Evolutionary conservation across 2,329 filamentous ascomycete genomes (phyloP).

Genomic region (Westerdykella sp.): DNA sequence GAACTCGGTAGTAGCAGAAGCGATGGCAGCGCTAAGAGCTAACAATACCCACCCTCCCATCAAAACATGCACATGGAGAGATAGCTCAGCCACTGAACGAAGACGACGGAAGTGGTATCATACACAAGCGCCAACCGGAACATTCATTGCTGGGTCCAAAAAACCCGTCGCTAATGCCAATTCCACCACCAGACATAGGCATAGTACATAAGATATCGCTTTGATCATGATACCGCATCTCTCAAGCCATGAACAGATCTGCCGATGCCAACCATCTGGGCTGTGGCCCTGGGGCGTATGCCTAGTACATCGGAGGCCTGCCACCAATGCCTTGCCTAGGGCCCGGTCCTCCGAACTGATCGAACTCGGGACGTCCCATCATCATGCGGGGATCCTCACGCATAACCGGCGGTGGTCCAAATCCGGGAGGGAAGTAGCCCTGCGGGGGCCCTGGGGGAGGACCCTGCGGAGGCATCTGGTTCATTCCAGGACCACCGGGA

Average conservation of each 20-base stretch:
- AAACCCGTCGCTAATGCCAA: no score
- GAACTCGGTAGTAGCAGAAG: neutral
- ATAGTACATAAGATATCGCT: no score
- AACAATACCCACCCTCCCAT: neutral
- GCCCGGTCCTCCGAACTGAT: conserved; percentile 28
- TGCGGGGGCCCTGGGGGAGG: conserved; percentile 32
- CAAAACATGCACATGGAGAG: no score
- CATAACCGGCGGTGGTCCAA: conserved; percentile 27
- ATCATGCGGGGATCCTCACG: conserved; percentile 34
- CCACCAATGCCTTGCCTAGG: conserved; percentile 11
- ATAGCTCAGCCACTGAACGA: no score
- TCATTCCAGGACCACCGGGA: conserved; percentile 21
- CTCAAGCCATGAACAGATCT: no score
- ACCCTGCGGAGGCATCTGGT: conserved; percentile 21
- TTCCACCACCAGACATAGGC: no score
- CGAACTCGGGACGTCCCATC: conserved; percentile 22
- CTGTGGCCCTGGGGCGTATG: neutral
- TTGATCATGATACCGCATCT: conserved; percentile 1
- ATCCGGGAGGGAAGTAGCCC: conserved; percentile 32
- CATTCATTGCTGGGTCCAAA: no score
- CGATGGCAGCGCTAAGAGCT: neutral
- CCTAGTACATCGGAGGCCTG: neutral
- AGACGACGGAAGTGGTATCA: no score
- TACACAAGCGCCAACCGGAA: no score
- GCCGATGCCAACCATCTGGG: neutral